Conservation (phyloP, 164 flowering plant genomes). For the Tinospora cordifolia region DNA sequence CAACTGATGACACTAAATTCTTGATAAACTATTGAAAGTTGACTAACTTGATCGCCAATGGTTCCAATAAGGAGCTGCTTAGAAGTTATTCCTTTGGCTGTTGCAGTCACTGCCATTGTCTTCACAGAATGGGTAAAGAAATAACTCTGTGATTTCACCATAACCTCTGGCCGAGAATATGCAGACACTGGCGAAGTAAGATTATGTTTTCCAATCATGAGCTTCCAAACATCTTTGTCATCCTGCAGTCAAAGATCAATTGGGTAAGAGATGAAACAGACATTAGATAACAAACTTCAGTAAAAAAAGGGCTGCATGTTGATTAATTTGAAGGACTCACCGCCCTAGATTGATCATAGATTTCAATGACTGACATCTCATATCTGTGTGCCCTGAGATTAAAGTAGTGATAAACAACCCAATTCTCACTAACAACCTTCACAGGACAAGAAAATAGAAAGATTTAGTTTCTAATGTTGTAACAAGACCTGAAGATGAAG, state of each 20-base stretch:
- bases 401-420: slow-evolving; percentile 98
- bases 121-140: slow-evolving; percentile 86
- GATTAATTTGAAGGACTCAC: slow-evolving; percentile 31
- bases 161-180: slow-evolving; percentile 81
- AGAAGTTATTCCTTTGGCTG: slow-evolving; percentile 95
- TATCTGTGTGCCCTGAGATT: slow-evolving; percentile 95
- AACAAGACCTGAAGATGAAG: background rate
- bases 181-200: slow-evolving; percentile 80
- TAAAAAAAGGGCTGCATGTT: slow-evolving; percentile 7
- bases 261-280: slow-evolving; percentile 1
- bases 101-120: slow-evolving; percentile 71
- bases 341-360: slow-evolving; percentile 97
- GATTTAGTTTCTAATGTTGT: background rate
- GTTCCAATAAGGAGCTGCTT: slow-evolving; percentile 97
- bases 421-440: slow-evolving; percentile 94
- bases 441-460: slow-evolving; percentile 13
- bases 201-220: slow-evolving; percentile 89
- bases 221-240: slow-evolving; percentile 83
- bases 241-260: slow-evolving; percentile 41
- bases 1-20: background rate
- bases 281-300: background rate
- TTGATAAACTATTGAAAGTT: background rate
- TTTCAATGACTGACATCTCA: slow-evolving; percentile 95
- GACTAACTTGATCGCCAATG: slow-evolving; percentile 80
- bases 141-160: slow-evolving; percentile 78